These are phyloP conservation scores for Cyberlindnera japonica DNA, from an alignment of 805 yeast genomes.

Conservation along the genomic window DNA sequence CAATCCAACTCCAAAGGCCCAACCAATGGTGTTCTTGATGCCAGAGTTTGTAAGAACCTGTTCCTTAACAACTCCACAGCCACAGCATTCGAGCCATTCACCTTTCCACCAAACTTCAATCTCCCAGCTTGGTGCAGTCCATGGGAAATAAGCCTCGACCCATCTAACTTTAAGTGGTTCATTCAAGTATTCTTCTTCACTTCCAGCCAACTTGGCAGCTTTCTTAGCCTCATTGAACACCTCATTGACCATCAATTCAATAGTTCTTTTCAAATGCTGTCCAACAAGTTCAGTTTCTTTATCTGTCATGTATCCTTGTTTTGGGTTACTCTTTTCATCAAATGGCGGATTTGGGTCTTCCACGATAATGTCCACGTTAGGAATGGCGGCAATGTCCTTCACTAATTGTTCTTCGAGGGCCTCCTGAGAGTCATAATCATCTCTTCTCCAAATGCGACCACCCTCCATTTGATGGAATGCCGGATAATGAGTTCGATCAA, in stretches of 20 bases:
- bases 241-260: conserved; percentile 78
- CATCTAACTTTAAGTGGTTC: conserved; percentile 85
- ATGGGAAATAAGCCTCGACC: conserved; percentile 95
- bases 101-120: conserved; percentile 99
- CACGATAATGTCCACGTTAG: conserved; percentile 65
- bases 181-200: conserved; percentile 53
- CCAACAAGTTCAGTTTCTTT: conserved; percentile 66
- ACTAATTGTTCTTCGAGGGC: conserved; percentile 43
- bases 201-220: conserved; percentile 59
- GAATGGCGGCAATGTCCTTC: conserved; percentile 60
- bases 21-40: conserved; percentile 64
- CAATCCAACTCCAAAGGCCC: conserved; percentile 98
- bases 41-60: conserved; percentile 75
- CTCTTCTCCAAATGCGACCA: conserved; percentile 76
- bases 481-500: conserved; percentile 94
- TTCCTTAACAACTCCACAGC: conserved; percentile 87
- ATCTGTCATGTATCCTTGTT: conserved; percentile 71
- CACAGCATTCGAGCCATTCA: conserved; percentile 96
- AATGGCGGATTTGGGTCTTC: conserved; percentile 66
- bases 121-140: conserved; percentile 99
- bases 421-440: conserved; percentile 28
- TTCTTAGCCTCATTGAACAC: conserved; percentile 72
- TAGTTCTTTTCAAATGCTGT: conserved; percentile 76
- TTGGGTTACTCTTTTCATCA: conserved; percentile 62
- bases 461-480: conserved; percentile 99